A percentile compares a stretch with the other conserved stretches of the same genome.
These are phyloP conservation scores for Naganishia albida DNA, from an alignment of 1,284 basidiomycete genomes.

Conservation along the genomic window DNA sequence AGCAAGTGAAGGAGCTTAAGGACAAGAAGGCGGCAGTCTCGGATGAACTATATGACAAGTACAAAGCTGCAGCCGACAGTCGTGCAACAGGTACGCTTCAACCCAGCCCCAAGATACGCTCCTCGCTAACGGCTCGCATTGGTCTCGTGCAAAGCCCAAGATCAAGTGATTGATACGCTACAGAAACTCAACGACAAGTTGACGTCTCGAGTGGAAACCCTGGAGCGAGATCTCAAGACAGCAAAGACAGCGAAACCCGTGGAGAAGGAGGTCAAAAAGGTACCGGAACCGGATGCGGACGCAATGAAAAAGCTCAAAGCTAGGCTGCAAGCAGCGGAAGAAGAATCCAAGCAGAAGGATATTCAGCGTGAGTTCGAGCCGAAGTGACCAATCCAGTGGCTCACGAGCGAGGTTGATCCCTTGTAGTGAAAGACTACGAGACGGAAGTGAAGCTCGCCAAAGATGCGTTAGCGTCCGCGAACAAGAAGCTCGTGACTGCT, in stretches of 20 bases:
- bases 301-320: slow-evolving; percentile 44
- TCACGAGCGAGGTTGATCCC: slow-evolving; percentile 26
- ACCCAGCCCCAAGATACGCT: too few relatives aligned
- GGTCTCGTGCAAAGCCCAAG: slow-evolving; percentile 45
- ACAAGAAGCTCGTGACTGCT: slow-evolving; percentile 27
- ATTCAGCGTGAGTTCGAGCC: slow-evolving; percentile 42
- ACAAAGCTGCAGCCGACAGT: slow-evolving; percentile 43
- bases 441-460: slow-evolving; percentile 47
- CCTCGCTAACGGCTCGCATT: neutral
- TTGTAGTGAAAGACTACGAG: slow-evolving; percentile 46
- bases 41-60: slow-evolving; percentile 46
- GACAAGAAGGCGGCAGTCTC: slow-evolving; percentile 40
- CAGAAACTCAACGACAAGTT: slow-evolving; percentile 46
- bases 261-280: slow-evolving; percentile 35
- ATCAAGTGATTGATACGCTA: slow-evolving; percentile 46
- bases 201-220: slow-evolving; percentile 37
- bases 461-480: slow-evolving; percentile 31
- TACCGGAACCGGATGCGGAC: slow-evolving; percentile 41
- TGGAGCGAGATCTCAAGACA: slow-evolving; percentile 41
- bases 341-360: slow-evolving; percentile 41
- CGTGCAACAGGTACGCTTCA: slow-evolving; percentile 43
- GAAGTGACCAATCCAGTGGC: neutral
- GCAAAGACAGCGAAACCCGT: slow-evolving; percentile 30
- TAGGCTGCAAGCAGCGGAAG: slow-evolving; percentile 41
- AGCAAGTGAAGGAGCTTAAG: slow-evolving; percentile 51